Evolutionary conservation across 1,284 basidiomycete species (phyloP).

Genomic region (Sphagnurus paluster): DNA sequence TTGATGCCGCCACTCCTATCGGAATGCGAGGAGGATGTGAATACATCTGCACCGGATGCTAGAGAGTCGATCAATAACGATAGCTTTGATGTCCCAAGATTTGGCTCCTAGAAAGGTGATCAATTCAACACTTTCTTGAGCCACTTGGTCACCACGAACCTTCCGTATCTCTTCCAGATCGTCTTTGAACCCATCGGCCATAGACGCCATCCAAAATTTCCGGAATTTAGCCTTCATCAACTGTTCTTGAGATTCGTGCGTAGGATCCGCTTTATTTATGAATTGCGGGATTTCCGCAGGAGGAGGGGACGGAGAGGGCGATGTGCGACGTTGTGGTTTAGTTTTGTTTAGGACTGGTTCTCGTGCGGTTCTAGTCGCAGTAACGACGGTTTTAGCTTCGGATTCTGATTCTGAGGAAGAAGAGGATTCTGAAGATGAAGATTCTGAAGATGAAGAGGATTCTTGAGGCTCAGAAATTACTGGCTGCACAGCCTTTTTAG

Average conservation of each 20-base stretch:
- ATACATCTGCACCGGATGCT: constrained; percentile 73
- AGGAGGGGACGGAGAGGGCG: constrained; percentile 56
- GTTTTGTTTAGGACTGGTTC: constrained; percentile 8
- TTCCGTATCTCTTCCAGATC: constrained; percentile 78
- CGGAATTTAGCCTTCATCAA: constrained; percentile 63
- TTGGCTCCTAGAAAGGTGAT: constrained; percentile 57
- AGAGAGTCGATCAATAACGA: constrained; percentile 75
- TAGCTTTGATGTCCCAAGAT: constrained; percentile 62
- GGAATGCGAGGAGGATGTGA: constrained; percentile 45
- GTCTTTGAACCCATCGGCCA: constrained; percentile 76
- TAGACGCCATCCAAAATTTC: constrained; percentile 79
- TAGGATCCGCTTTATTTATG: constrained; percentile 31
- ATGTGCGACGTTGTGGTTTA: constrained; percentile 27
- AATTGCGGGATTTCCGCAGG: constrained; percentile 53
- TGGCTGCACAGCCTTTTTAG: constrained; percentile 28
- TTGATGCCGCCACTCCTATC: constrained; percentile 46
- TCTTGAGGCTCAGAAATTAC: constrained; percentile 2
- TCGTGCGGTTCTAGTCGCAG: constrained; percentile 10
- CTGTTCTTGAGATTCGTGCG: constrained; percentile 44
- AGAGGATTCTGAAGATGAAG: constrained; percentile 13
- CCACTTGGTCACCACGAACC: constrained; percentile 40
- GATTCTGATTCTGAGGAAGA: constrained; percentile 31
- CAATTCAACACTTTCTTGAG: neutral
- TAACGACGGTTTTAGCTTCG: constrained; percentile 25
- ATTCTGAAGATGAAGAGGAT: constrained; percentile 15